These are phyloP conservation scores for Penicillium glabrum DNA, from an alignment of 2,329 filamentous ascomycete genomes.

Conservation along the genomic window DNA sequence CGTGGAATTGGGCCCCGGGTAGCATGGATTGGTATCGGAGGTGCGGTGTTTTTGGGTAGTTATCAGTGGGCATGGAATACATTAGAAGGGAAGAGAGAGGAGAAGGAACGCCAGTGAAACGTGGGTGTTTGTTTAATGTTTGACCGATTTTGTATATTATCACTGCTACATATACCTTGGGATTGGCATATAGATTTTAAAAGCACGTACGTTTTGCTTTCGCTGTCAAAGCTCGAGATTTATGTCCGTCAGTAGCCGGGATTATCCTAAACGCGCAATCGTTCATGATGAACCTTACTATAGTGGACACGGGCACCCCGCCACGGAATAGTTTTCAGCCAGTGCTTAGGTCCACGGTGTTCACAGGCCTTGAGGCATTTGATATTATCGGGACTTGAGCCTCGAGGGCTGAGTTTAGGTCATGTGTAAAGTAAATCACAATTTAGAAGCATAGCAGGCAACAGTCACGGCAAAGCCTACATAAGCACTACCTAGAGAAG, in stretches of 20 bases:
- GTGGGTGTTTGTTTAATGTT: background rate
- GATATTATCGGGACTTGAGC: background rate
- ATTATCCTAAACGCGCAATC: background rate
- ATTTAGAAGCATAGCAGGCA: background rate
- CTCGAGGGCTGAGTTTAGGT: background rate
- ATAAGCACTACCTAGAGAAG: background rate
- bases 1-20: conserved; percentile 71
- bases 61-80: conserved; percentile 87
- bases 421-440: background rate
- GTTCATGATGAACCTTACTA: background rate
- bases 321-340: background rate
- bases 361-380: background rate
- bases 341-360: background rate
- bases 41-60: conserved; percentile 89
- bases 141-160: background rate
- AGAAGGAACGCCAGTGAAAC: conserved; percentile 3
- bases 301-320: background rate
- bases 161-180: background rate
- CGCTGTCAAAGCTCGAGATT: background rate
- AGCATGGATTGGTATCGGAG: conserved; percentile 92
- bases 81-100: conserved; percentile 49
- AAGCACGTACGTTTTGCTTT: background rate
- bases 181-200: background rate
- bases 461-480: background rate
- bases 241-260: background rate